Evolutionary conservation across 305 asterid genomes (phyloP), one percentile per base, ranked within the genome.

Genomic region (Solanum chacoense): DNA sequence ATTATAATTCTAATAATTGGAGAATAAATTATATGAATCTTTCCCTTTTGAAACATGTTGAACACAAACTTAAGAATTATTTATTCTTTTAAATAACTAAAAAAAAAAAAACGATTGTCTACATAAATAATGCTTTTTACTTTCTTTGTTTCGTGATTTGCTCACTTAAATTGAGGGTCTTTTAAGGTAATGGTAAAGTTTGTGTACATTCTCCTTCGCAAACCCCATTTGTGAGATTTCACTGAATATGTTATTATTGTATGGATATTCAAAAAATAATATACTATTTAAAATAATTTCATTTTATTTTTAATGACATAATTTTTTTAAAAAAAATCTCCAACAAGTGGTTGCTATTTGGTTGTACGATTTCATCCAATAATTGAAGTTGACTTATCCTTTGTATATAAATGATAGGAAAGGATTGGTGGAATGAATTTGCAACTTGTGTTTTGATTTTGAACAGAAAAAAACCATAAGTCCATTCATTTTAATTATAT

Each of bases 181-280:
- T 42, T 42, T 13, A 42, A 42, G 59, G 20, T 42, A 13, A 1
- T 55, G 10, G 4, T 18, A 55, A 55, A 55, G n/a, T 7, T 7
- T 55, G 4, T 1, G 10, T 55, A 18, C 5, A 55, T 18, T 55
- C 1, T 7, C 8, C 0, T 55, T 2, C 2, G 4, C 0, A 55
- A 3, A 55, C 0, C 0, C 1, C 1, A 55, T 0, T 18, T 18
- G 0, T 55, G 24, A 55, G 10, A 55, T 55, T 55, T 55, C 67
- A 55, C 10, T 55, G 1, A 0, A 55, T 55, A 3, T 18, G 2
- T 7, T 55, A 55, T 55, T 3, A 7, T 55, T 18, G 5, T 18
- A 18, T 18, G 18, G 0, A 18, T 55, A 55, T 18, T 55, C 65
- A 50, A 50, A 16, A 50, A 50, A 50, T 16, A 50, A 50, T 50